These are phyloP conservation scores for Pseudogymnoascus sp. DNA, from an alignment of 2,329 filamentous ascomycete species.

Conservation along the genomic window DNA sequence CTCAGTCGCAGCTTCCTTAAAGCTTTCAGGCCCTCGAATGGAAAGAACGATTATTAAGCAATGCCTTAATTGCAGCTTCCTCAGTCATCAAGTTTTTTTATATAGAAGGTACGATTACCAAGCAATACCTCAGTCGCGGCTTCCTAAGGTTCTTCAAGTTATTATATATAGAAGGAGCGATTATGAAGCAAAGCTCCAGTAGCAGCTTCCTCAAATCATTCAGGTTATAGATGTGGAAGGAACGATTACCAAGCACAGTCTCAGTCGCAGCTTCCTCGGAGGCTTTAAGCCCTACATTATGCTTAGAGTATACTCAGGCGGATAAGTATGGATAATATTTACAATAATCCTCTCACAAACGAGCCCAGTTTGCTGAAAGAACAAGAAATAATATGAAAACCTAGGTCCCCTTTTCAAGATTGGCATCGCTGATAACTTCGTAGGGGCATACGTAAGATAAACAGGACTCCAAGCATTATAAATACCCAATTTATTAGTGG, in stretches of 20 bases:
- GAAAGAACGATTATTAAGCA: no score
- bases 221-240: no score
- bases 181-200: not conserved
- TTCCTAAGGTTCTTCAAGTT: no score
- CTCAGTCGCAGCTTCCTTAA: no score
- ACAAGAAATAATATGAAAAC: not conserved
- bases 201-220: no score
- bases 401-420: not conserved
- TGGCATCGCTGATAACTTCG: not conserved
- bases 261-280: not conserved
- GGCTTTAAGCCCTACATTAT: not conserved
- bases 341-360: not conserved
- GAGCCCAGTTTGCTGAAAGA: not conserved
- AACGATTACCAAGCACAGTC: no score
- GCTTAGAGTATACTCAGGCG: not conserved
- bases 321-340: not conserved
- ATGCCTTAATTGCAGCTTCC: not conserved
- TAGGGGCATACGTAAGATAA: not conserved
- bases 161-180: not conserved
- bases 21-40: no score
- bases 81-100: no score
- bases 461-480: not conserved
- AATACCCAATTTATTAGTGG: not conserved
- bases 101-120: no score
- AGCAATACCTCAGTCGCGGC: not conserved